Evolutionary conservation across 192 early-diverging fungal species (phyloP).

Genomic region (Phlyctochytrium arcticum): DNA sequence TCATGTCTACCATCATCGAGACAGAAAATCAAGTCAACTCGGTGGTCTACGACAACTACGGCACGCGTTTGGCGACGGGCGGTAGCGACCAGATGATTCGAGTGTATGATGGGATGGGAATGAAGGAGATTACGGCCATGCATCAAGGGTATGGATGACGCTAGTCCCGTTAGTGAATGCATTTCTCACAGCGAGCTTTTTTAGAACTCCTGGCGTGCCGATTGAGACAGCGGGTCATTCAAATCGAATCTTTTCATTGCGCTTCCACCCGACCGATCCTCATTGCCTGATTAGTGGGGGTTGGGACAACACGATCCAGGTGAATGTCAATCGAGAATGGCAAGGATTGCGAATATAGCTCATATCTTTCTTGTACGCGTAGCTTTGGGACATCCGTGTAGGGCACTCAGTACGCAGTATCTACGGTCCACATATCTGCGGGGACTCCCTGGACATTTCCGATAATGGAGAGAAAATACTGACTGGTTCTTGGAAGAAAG

Average conservation of each 20-base stretch:
- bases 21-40: constrained; percentile 36
- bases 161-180: too few species aligned
- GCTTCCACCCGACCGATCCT: constrained; percentile 49
- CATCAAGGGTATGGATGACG: background rate
- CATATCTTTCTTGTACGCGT: too few species aligned
- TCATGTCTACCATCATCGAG: constrained; percentile 38
- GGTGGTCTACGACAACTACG: constrained; percentile 30
- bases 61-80: constrained; percentile 38
- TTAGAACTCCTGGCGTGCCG: background rate
- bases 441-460: constrained; percentile 48
- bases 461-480: constrained; percentile 28
- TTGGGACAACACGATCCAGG: constrained; percentile 55
- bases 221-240: constrained; percentile 46
- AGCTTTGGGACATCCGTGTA: constrained; percentile 51
- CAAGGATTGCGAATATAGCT: background rate
- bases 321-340: background rate
- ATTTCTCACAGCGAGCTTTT: too few species aligned
- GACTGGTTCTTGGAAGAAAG: constrained; percentile 41
- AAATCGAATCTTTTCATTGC: constrained; percentile 48
- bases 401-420: constrained; percentile 41
- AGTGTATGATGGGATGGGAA: constrained; percentile 39
- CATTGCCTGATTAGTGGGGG: constrained; percentile 46
- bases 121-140: constrained; percentile 1
- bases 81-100: constrained; percentile 38
- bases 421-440: constrained; percentile 56